phyloP scores from a whole-genome alignment of 495 filamentous ascomycete species.

The Pyrenula massariospora region DNA sequence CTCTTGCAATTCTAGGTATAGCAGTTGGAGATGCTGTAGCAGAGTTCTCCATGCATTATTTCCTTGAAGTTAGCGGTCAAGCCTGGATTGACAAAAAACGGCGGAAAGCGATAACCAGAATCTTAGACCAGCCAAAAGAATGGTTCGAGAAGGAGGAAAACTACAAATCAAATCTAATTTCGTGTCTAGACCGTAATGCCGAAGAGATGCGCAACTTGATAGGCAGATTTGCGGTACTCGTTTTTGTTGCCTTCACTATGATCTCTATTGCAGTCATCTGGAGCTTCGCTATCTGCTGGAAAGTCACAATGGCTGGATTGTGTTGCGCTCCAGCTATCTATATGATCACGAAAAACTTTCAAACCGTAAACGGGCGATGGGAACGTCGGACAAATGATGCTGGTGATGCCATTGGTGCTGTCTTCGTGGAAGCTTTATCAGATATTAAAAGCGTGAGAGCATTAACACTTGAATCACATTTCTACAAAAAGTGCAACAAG shows the following conservation, averaged over 20 bases:
- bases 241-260: constrained; percentile 54
- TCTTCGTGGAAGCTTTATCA: constrained; percentile 68
- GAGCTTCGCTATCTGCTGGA: constrained; percentile 68
- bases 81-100: constrained; percentile 69
- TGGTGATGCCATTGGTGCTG: constrained; percentile 35
- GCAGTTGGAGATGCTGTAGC: constrained; percentile 52
- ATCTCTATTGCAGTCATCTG: constrained; percentile 55
- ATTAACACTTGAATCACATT: constrained; percentile 65
- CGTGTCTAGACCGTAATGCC: constrained; percentile 68
- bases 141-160: constrained; percentile 75
- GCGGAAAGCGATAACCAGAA: constrained; percentile 50
- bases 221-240: constrained; percentile 60
- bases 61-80: constrained; percentile 62
- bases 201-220: constrained; percentile 82
- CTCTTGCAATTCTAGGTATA: constrained; percentile 55
- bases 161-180: constrained; percentile 44
- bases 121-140: constrained; percentile 67
- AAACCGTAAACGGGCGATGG: constrained; percentile 53
- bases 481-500: constrained; percentile 50
- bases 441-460: constrained; percentile 75
- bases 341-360: constrained; percentile 47
- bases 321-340: constrained; percentile 58
- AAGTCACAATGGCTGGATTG: constrained; percentile 68
- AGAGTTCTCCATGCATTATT: constrained; percentile 54
- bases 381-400: constrained; percentile 55